Conservation (phyloP, 495 filamentous ascomycete species). For the Cudoniella acicularis region DNA sequence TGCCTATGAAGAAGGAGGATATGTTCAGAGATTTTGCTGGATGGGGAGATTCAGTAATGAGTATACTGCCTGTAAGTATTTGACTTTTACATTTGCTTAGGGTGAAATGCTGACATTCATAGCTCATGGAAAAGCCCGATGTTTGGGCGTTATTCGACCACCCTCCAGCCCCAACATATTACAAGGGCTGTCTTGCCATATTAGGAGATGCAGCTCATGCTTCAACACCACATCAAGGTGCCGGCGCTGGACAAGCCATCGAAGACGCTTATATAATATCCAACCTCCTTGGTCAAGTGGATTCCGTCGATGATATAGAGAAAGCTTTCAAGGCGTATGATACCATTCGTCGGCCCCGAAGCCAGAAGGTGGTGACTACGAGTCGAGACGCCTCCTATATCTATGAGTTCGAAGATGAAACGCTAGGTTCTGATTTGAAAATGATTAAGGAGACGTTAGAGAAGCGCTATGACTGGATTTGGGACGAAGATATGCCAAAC, state of each 20-base stretch:
- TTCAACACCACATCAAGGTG: slow-evolving; percentile 64
- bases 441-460: slow-evolving; percentile 40
- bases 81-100: slow-evolving; percentile 18
- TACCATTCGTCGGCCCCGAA: slow-evolving; percentile 46
- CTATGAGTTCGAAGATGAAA: slow-evolving; percentile 41
- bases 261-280: slow-evolving; percentile 63
- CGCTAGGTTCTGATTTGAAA: slow-evolving; percentile 39
- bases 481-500: slow-evolving; percentile 33
- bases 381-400: slow-evolving; percentile 36
- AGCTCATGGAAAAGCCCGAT: slow-evolving; percentile 42
- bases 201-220: slow-evolving; percentile 71
- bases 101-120: slow-evolving; percentile 8
- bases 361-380: slow-evolving; percentile 39
- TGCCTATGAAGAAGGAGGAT: slow-evolving; percentile 49
- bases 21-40: slow-evolving; percentile 50
- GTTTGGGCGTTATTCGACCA: slow-evolving; percentile 66
- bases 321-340: slow-evolving; percentile 63
- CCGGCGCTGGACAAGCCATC: slow-evolving; percentile 64
- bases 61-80: slow-evolving; percentile 40
- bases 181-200: slow-evolving; percentile 50
- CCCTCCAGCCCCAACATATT: slow-evolving; percentile 50
- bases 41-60: slow-evolving; percentile 48
- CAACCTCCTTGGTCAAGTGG: slow-evolving; percentile 48
- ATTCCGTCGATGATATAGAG: slow-evolving; percentile 33
- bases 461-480: slow-evolving; percentile 48